A percentile compares a stretch with the other conserved stretches of the same genome.
Conservation (phyloP, 106 monocot species). For the Agapanthus africanus region DNA sequence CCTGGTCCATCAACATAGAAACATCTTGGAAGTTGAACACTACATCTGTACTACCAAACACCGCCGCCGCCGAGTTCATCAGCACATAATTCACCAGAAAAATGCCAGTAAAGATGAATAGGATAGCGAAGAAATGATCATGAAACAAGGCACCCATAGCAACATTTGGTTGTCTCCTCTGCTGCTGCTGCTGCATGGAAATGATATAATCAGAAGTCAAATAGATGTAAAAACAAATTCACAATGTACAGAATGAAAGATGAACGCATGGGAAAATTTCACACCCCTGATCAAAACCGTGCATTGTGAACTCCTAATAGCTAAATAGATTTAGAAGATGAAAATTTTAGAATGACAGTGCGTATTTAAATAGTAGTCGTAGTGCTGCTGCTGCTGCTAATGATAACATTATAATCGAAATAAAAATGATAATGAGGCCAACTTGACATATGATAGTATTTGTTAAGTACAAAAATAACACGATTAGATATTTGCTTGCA, state of each 20-base stretch:
- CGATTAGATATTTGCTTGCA: too few species aligned
- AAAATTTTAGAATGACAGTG: neutral
- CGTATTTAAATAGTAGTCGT: too few species aligned
- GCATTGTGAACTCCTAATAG: neutral
- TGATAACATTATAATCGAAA: too few species aligned
- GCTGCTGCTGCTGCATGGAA: slow-evolving; percentile 65
- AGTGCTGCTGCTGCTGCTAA: too few species aligned
- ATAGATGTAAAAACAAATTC: neutral
- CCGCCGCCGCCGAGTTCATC: slow-evolving; percentile 73
- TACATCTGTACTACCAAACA: slow-evolving; percentile 49
- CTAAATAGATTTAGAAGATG: neutral
- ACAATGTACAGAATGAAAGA: neutral
- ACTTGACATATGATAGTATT: too few species aligned
- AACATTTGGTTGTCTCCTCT: slow-evolving; percentile 36
- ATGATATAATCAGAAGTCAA: too few species aligned
- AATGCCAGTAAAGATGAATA: slow-evolving; percentile 83
- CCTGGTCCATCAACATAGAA: slow-evolving; percentile 82
- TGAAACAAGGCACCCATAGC: slow-evolving; percentile 51
- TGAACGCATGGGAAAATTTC: neutral
- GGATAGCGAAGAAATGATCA: slow-evolving; percentile 83
- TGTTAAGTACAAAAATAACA: too few species aligned
- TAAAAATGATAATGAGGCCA: too few species aligned
- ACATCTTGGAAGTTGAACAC: slow-evolving; percentile 53
- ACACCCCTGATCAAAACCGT: too few species aligned
- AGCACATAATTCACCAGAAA: slow-evolving; percentile 83